Evolutionary conservation across 2,329 filamentous ascomycete genomes (phyloP), one percentile per base, ranked within the genome.

Genomic region (Microsporum ferrugineum): DNA sequence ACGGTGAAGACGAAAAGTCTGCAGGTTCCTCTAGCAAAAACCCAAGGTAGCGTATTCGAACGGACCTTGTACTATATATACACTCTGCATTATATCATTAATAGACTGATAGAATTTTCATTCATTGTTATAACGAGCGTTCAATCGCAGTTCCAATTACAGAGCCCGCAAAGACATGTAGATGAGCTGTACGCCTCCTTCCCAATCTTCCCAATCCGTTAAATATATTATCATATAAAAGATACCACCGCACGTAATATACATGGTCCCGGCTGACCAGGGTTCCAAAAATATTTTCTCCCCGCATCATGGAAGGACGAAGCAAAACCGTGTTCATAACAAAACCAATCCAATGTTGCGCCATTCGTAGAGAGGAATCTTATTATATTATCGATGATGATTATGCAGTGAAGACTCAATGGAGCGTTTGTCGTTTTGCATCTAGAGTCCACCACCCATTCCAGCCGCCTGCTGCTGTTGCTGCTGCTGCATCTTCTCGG

Each of bases 401-500:
- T n/a, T 5, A 55, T 36, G 49, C 12, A 36, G 17, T 5, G 49
- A 36, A 17, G 39, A n/a, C 39, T n/a, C 7, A 14, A 31, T 3
- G 12, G 45, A 29, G 45, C 23, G 31, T 49, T 49, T 12, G 17
- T 23, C 14, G 29, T 36, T 23, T 33, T 38, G 31, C 49, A 23
- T 17, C 31, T 55, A 55, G 55, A 57, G 17, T 29, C 36, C 55
- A 41, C 55, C 36, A 3, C 55, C 29, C 55, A 57, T 57, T 27
- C 39, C 27, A 14, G 55, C 55, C 41, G 34, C 34, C 34, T 39
- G 36, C 29, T 57, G 55, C 33, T 43, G 36, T 36, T 57, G 55
- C 85, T 97, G 89, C 79, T 95, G 89, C 78, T 96, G 91, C 85
- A 97, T 91, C 79, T 95, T 89, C 79, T 97, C 91, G 71, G 88